Evolutionary conservation across 208 protist species (phyloP).

Genomic region (Leishmania aethiopica): DNA sequence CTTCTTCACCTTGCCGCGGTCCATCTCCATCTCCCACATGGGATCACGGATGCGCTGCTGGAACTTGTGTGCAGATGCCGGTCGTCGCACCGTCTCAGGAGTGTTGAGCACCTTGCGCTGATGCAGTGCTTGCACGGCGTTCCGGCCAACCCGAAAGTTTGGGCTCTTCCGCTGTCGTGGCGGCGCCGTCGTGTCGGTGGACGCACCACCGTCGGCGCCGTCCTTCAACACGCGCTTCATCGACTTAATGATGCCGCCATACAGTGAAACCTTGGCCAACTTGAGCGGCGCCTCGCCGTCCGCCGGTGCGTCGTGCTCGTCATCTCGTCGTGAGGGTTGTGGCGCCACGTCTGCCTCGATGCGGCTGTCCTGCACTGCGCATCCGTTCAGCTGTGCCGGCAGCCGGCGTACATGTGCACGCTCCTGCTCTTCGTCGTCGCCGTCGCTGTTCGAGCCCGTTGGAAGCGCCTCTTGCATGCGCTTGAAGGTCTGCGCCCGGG

Average conservation of each 20-base stretch:
- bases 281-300: neutral
- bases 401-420: conserved; percentile 12
- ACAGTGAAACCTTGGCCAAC: conserved; percentile 27
- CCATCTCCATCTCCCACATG: conserved; percentile 88
- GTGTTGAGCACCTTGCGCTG: conserved; percentile 28
- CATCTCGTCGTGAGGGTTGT: neutral
- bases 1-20: conserved; percentile 85
- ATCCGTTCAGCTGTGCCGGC: neutral
- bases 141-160: conserved; percentile 32
- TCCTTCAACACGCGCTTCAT: conserved; percentile 33
- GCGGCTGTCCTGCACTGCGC: neutral
- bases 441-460: conserved; percentile 34
- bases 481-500: conserved; percentile 16
- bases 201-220: neutral
- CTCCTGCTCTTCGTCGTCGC: conserved; percentile 14
- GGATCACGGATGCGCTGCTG: conserved; percentile 77
- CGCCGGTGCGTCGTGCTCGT: neutral
- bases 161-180: conserved; percentile 1
- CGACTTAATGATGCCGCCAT: conserved; percentile 58
- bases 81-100: conserved; percentile 52
- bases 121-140: conserved; percentile 54
- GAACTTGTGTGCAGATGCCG: conserved; percentile 62
- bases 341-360: neutral
- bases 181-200: neutral
- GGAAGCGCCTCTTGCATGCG: conserved; percentile 29